Percentiles rank a stretch among this genome's conserved stretches.
These are phyloP conservation scores for Sophora flavescens DNA, from an alignment of 306 rosid genomes.

Conservation along the genomic window DNA sequence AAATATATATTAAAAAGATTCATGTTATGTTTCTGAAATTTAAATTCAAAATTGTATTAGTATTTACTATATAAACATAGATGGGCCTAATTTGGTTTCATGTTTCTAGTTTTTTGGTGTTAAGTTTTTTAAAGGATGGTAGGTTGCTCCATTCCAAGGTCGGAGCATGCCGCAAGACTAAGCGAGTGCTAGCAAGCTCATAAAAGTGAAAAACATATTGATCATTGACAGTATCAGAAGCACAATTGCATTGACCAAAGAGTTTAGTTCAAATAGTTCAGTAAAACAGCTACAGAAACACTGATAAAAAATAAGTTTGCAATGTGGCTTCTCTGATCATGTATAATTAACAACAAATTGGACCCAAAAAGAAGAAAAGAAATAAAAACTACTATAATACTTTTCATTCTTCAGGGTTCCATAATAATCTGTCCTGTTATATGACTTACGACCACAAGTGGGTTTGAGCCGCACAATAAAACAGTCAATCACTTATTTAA, in stretches of 20 bases:
- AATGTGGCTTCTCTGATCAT: not conserved
- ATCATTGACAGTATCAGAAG: not conserved
- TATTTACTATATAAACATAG: not conserved
- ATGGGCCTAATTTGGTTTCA: not conserved
- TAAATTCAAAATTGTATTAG: not conserved
- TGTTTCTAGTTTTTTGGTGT: no score
- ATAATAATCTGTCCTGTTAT: not conserved
- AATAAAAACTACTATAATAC: no score
- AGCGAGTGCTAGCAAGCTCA: not conserved
- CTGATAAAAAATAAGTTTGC: not conserved
- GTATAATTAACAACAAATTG: not conserved
- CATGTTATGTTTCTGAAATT: constrained; percentile 3
- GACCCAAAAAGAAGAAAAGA: no score
- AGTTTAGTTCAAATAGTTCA: constrained; percentile 3
- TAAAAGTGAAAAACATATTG: no score
- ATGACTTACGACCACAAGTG: not conserved
- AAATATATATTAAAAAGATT: not conserved
- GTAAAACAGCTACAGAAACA: not conserved
- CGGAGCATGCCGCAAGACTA: not conserved
- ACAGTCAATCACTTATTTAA: not conserved
- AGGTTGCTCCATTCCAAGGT: no score
- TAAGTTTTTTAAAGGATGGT: no score
- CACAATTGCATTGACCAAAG: not conserved
- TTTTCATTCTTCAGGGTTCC: no score
- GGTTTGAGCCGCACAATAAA: not conserved